Evolutionary conservation across 164 flowering plant genomes (phyloP).

Genomic region (grape (Vitis vinifera)): ASM3070453v1 NC_081820.1:18819501-18820000

Average conservation of each 20-base stretch:
- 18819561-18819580: constrained; percentile 35
- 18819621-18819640: constrained; percentile 38
- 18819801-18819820: constrained; percentile 63
- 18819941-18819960: constrained; percentile 54
- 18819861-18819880: constrained; percentile 73
- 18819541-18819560: constrained; percentile 49
- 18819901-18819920: constrained; percentile 18
- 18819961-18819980: constrained; percentile 68
- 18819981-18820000: constrained; percentile 69
- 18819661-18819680: constrained; percentile 58
- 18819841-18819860: constrained; percentile 80
- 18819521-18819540: constrained; percentile 61
- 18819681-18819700: constrained; percentile 40
- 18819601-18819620: constrained; percentile 32
- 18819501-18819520: neutral
- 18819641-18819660: constrained; percentile 31
- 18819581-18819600: constrained; percentile 40
- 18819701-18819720: constrained; percentile 36
- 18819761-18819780: neutral
- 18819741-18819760: constrained; percentile 1
- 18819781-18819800: neutral
- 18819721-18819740: constrained; percentile 57
- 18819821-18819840: constrained; percentile 68
- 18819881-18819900: constrained; percentile 56
- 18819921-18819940: constrained; percentile 55